Conservation (phyloP, 2,329 filamentous ascomycete species). For the Hypoxylon sp. region DNA sequence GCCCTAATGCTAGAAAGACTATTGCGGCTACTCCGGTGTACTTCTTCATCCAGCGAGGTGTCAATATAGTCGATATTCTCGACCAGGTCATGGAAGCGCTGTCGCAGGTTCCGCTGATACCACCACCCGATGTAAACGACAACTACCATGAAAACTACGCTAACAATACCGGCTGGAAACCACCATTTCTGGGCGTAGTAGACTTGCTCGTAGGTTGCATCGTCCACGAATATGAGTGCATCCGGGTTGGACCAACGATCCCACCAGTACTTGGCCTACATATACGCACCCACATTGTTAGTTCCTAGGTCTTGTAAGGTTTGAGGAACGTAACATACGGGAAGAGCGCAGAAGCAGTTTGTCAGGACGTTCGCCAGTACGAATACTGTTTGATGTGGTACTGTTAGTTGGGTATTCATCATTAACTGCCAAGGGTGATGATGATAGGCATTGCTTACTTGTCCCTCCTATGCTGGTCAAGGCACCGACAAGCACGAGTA, state of each 20-base stretch:
- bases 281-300: background rate
- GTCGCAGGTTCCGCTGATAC: constrained; percentile 20
- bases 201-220: constrained; percentile 17
- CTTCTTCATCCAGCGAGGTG: background rate
- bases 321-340: background rate
- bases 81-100: constrained; percentile 14
- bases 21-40: background rate
- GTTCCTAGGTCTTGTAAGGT: background rate
- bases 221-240: constrained; percentile 14
- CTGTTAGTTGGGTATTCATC: background rate
- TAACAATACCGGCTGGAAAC: constrained; percentile 15
- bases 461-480: constrained; percentile 10
- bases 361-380: constrained; percentile 2
- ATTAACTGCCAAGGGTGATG: background rate
- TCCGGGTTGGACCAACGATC: constrained; percentile 14
- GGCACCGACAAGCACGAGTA: background rate
- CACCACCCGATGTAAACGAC: constrained; percentile 22
- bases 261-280: constrained; percentile 14
- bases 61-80: constrained; percentile 10
- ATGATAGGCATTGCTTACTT: constrained; percentile 1
- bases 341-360: constrained; percentile 12
- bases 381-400: background rate
- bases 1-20: background rate
- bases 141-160: constrained; percentile 11
- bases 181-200: constrained; percentile 19